Evolutionary conservation across 176 grass and related monocot genomes (phyloP).

Genomic region (Chrysopogon serrulatus): DNA sequence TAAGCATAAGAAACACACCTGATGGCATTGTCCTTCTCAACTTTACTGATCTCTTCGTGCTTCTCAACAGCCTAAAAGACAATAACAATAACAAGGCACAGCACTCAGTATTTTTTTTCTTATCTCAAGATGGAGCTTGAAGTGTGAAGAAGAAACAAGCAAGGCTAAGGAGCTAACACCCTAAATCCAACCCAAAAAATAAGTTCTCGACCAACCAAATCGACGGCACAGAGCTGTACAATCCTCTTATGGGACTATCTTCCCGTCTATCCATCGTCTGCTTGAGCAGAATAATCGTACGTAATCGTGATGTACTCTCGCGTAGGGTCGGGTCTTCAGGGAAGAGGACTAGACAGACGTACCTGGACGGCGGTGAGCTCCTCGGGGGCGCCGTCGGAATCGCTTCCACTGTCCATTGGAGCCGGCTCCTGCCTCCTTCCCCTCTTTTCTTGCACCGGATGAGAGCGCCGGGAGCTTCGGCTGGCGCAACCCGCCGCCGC

Average conservation of each 20-base stretch:
- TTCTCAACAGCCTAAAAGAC: slow-evolving; percentile 40
- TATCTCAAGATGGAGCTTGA: not conserved
- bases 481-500: not conserved
- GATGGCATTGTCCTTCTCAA: slow-evolving; percentile 43
- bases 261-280: not conserved
- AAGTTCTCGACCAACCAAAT: not conserved
- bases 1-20: slow-evolving; percentile 17
- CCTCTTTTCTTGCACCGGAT: not conserved
- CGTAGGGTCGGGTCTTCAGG: not conserved
- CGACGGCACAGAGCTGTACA: not conserved
- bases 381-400: slow-evolving; percentile 40
- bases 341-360: not conserved
- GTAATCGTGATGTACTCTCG: not conserved
- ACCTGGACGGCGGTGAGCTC: slow-evolving; percentile 59
- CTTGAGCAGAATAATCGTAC: not conserved
- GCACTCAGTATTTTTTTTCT: not conserved
- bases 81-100: not conserved
- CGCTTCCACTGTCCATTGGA: slow-evolving; percentile 50
- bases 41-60: slow-evolving; percentile 42
- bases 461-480: not conserved
- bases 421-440: not conserved
- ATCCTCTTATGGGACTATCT: not conserved
- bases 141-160: not conserved
- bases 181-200: not conserved
- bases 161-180: not conserved